Percentiles rank a stretch among this genome's conserved stretches.
Evolutionary conservation across 192 early-diverging fungal species (phyloP).

Genomic region (Chytriomyces sp.): DNA sequence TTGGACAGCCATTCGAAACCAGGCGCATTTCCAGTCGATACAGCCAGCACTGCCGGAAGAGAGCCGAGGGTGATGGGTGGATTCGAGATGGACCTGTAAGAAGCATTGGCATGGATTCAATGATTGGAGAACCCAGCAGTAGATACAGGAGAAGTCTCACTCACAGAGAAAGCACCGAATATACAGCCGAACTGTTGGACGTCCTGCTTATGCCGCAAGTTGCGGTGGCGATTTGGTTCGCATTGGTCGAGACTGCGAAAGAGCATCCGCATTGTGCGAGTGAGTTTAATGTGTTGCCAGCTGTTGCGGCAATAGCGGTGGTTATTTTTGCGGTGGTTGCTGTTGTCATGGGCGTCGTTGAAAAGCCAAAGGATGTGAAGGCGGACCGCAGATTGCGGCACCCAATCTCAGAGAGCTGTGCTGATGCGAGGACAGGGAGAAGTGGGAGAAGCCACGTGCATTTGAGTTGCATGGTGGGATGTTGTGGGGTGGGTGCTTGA

Average conservation of each 20-base stretch:
- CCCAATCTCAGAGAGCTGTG: not conserved
- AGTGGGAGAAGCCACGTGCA: too few relatives aligned
- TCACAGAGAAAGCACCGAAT: conserved; percentile 6
- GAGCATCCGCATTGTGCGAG: not conserved
- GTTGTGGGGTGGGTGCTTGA: too few relatives aligned
- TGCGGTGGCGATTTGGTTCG: not conserved
- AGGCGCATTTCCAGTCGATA: not conserved
- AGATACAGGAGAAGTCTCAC: not conserved
- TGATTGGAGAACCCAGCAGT: not conserved
- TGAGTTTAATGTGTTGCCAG: too few relatives aligned
- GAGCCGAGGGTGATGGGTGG: conserved; percentile 17
- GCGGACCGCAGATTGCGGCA: conserved; percentile 15
- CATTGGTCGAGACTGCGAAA: not conserved
- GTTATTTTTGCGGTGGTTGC: not conserved
- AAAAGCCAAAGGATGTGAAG: not conserved
- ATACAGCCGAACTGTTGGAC: not conserved
- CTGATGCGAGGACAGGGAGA: not conserved
- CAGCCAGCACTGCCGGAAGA: not conserved
- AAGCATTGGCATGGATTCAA: not conserved
- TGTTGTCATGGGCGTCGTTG: not conserved
- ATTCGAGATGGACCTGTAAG: conserved; percentile 1
- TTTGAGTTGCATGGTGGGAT: too few relatives aligned
- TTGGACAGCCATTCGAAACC: not conserved
- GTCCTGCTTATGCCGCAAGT: not conserved
- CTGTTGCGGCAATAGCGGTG: too few relatives aligned